Percentiles rank a stretch among this genome's conserved stretches.
phyloP scores from a whole-genome alignment of 208 protist species.

The Crithidia bombi region DNA sequence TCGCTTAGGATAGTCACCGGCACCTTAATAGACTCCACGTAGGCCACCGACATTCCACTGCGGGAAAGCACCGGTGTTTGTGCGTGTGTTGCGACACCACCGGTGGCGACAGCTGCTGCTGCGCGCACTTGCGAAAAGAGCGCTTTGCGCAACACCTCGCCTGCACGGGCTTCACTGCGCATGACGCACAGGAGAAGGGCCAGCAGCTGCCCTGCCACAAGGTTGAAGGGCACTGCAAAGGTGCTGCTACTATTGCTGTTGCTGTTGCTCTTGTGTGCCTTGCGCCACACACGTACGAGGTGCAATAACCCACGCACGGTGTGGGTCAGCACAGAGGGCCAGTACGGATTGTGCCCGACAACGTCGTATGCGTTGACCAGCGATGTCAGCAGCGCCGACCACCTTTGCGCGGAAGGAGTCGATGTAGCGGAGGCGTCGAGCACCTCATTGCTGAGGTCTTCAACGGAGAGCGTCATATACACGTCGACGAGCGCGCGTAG shows the following conservation, averaged over 20 bases:
- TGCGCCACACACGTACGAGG: conserved; percentile 15
- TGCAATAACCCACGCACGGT: conserved; percentile 9
- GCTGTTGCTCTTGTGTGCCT: neutral
- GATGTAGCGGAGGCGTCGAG: neutral
- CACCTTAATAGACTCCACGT: conserved; percentile 33
- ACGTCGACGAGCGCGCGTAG: conserved; percentile 71
- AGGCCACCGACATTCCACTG: conserved; percentile 27
- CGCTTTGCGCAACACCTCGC: conserved; percentile 28
- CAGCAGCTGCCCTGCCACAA: conserved; percentile 17
- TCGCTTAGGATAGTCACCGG: conserved; percentile 25
- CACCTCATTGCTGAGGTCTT: conserved; percentile 25
- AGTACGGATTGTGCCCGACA: conserved; percentile 73
- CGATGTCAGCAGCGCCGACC: conserved; percentile 25
- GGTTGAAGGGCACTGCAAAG: neutral
- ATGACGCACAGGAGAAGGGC: conserved; percentile 24
- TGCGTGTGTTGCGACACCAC: no score
- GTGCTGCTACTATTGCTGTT: neutral
- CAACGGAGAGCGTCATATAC: conserved; percentile 40
- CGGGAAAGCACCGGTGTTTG: conserved; percentile 22
- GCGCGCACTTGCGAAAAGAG: conserved; percentile 16
- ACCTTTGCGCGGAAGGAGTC: neutral
- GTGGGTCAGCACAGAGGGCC: conserved; percentile 59
- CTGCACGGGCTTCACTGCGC: conserved; percentile 27
- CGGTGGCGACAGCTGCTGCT: neutral
- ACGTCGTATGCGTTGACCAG: conserved; percentile 39